phyloP scores from a whole-genome alignment of 2,329 filamentous ascomycete species.

The Curvularia sp. region DNA sequence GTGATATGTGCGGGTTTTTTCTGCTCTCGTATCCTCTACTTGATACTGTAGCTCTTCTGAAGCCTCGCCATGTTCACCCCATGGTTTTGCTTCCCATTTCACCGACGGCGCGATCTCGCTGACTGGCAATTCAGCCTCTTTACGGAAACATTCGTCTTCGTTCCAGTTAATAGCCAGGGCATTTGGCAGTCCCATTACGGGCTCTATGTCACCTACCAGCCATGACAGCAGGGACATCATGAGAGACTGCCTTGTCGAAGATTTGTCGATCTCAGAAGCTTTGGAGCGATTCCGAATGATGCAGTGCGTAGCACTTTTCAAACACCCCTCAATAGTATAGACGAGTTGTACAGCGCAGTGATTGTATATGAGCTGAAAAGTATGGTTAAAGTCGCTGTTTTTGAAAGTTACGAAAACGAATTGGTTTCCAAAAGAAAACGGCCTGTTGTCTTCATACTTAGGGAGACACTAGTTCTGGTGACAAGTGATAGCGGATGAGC shows the following conservation, averaged over 20 bases:
- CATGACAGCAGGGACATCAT: too few species aligned
- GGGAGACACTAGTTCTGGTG: neutral
- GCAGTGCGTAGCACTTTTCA: neutral
- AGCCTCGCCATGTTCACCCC: neutral
- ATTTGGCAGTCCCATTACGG: neutral
- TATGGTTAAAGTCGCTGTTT: neutral
- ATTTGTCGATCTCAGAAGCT: rapidly evolving
- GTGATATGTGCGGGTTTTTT: neutral
- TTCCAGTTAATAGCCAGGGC: neutral
- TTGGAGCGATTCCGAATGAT: neutral
- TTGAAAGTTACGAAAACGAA: neutral
- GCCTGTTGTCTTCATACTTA: neutral
- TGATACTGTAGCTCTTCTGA: neutral
- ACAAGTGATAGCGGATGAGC: neutral
- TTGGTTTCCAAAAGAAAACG: too few species aligned
- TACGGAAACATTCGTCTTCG: neutral
- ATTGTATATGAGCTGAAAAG: neutral
- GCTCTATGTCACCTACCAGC: neutral
- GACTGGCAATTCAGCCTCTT: neutral
- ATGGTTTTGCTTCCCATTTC: neutral
- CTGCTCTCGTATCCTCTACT: neutral
- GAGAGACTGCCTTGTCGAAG: neutral
- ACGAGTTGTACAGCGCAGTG: neutral
- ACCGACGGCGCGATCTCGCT: neutral
- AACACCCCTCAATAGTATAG: too few species aligned